Conservation (phyloP, 306 rosid genomes). For the Prunus mume region DNA sequence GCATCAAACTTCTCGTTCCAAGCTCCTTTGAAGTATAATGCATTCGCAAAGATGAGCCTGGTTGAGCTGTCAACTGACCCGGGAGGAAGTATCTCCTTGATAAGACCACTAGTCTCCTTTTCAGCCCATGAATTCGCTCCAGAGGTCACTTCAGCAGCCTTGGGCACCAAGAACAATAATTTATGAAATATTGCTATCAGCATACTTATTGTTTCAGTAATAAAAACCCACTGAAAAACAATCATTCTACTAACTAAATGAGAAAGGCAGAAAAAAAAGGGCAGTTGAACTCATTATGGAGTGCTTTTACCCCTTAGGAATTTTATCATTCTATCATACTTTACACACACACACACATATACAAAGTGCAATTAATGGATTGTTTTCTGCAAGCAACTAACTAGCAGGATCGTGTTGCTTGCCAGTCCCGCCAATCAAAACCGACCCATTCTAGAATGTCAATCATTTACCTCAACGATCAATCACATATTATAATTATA, state of each 20-base stretch:
- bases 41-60: constrained; percentile 67
- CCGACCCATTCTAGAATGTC: not conserved
- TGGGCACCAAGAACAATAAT: constrained; percentile 14
- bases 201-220: not conserved
- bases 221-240: not conserved
- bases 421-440: not conserved
- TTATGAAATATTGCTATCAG: not conserved
- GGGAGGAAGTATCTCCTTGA: constrained; percentile 60
- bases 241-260: not conserved
- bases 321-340: not conserved
- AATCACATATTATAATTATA: not conserved
- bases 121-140: constrained; percentile 79
- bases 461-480: not conserved
- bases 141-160: constrained; percentile 57
- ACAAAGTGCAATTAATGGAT: not conserved
- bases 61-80: constrained; percentile 48
- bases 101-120: constrained; percentile 65
- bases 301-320: not conserved
- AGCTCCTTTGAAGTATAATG: constrained; percentile 76
- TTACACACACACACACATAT: not conserved
- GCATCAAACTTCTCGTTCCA: constrained; percentile 67
- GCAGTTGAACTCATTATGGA: not conserved
- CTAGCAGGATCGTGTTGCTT: not conserved
- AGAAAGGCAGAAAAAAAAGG: not conserved
- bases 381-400: not conserved